Base-by-base conservation (phyloP, 805 yeast species). In the Yarrowia sp. region DNA sequence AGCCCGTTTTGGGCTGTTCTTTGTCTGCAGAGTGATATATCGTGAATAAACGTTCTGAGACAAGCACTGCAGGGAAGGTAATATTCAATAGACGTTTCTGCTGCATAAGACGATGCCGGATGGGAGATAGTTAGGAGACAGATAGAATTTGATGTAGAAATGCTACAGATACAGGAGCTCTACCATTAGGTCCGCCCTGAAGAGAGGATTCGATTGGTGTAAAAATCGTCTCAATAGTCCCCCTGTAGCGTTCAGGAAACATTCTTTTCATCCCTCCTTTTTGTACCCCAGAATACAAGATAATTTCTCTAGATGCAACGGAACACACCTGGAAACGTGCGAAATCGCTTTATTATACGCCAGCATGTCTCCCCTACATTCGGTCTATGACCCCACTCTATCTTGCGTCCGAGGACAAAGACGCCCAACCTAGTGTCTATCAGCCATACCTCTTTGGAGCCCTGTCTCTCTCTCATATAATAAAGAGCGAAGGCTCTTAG, bases 41-140 rank as follows among this genome's bases (percentile, higher is more conserved):
- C 32, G 40, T 15, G 22, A 12, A 35, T 50, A 35, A 16, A 19
- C 41, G 41, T 19, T 38, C 3, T 19, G 12, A 53, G 58, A 53
- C 58, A 36, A 4, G 10, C 2, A 4, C 59, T 53, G 59, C 59
- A 53, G 59, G 59, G 59, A 53, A 53, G 59, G 59, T 53, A 53
- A 53, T 53, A 40, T 19, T 14, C 40, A 16, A 53, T 40, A 40
- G 36, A 53, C 59, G 59, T 53, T 52, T 52, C 2, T 14, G 42
- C 22, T 40, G 59, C 59, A 53, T 53, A 32, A 5, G 12, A 11
- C 11, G 35, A 53, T 53, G 58, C n/a, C 16, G 12, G 11, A 5
- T 14, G 36, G 36, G 11, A 9, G 40, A 12, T 15, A 5, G 26
- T 19, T 48, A 16, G 8, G 16, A 22, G 0, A 12, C 11, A 8